phyloP scores from a whole-genome alignment of 768 basidiomycete species.

The Leccinum incarnatum region DNA sequence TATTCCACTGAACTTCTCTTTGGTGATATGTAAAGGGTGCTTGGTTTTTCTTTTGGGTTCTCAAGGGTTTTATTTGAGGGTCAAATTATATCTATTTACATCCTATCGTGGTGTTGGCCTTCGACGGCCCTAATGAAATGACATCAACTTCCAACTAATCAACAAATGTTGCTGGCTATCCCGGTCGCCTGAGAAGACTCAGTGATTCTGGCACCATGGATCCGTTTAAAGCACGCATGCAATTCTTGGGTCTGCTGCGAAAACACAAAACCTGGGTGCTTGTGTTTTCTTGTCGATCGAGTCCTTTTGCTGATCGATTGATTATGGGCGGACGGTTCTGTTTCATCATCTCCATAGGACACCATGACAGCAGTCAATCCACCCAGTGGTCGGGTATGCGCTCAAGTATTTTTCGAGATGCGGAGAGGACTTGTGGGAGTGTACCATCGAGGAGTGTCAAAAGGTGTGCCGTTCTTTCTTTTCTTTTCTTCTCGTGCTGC shows the following conservation, averaged over 20 bases:
- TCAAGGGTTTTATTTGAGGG: not conserved
- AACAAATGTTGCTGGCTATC: too few relatives aligned
- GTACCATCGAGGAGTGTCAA: slow-evolving; percentile 85
- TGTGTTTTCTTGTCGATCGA: slow-evolving; percentile 20
- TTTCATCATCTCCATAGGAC: too few relatives aligned
- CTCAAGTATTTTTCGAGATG: slow-evolving; percentile 81
- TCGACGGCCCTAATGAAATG: too few relatives aligned
- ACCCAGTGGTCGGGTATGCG: slow-evolving; percentile 82
- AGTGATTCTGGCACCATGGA: slow-evolving; percentile 30
- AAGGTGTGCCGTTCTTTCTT: slow-evolving; percentile 51
- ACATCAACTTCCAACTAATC: too few relatives aligned
- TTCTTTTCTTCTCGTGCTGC: not conserved
- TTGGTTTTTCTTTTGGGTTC: not conserved
- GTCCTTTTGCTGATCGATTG: too few relatives aligned
- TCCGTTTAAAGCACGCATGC: slow-evolving; percentile 72
- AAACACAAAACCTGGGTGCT: slow-evolving; percentile 65
- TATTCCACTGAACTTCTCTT: not conserved
- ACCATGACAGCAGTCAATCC: slow-evolving; percentile 33
- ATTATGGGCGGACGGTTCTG: too few relatives aligned
- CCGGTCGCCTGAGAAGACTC: too few relatives aligned
- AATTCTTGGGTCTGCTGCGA: slow-evolving; percentile 60
- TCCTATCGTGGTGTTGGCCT: too few relatives aligned
- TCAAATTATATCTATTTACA: too few relatives aligned
- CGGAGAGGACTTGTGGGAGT: slow-evolving; percentile 94
- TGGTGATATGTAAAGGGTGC: too few relatives aligned